Percentiles rank a stretch among this genome's conserved stretches.
These are phyloP conservation scores for Aspergillus thermomutatus DNA, from an alignment of 2,329 filamentous ascomycete species.

Conservation along the genomic window DNA sequence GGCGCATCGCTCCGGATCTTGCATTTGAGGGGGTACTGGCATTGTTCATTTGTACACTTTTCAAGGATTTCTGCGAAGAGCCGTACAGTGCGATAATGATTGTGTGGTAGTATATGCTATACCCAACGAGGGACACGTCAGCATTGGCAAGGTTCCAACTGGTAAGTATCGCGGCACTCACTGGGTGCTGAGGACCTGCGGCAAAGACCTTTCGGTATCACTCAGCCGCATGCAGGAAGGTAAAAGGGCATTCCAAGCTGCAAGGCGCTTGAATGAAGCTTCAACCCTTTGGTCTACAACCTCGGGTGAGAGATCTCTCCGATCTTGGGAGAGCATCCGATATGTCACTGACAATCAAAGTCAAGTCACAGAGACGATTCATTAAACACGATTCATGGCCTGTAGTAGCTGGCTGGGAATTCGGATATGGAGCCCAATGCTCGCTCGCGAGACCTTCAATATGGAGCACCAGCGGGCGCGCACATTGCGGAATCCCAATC, in stretches of 20 bases:
- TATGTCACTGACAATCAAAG: background rate
- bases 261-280: background rate
- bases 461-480: background rate
- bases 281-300: background rate
- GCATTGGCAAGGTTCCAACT: slow-evolving; percentile 1
- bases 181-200: background rate
- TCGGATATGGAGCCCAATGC: background rate
- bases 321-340: background rate
- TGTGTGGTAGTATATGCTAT: slow-evolving; percentile 32
- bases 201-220: background rate
- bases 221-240: background rate
- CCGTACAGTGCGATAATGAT: slow-evolving; percentile 26
- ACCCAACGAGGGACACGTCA: slow-evolving; percentile 5
- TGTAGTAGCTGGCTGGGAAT: background rate
- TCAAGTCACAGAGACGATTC: background rate
- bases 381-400: background rate
- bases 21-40: slow-evolving; percentile 4
- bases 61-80: background rate
- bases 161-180: background rate
- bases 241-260: background rate
- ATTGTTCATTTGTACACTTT: background rate
- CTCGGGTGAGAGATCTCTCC: background rate
- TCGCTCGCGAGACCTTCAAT: background rate
- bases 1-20: slow-evolving; percentile 9
- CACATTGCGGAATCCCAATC: background rate